Conservation (phyloP, 352 stramenopile species). For the Nannochloropsis limnetica region DNA sequence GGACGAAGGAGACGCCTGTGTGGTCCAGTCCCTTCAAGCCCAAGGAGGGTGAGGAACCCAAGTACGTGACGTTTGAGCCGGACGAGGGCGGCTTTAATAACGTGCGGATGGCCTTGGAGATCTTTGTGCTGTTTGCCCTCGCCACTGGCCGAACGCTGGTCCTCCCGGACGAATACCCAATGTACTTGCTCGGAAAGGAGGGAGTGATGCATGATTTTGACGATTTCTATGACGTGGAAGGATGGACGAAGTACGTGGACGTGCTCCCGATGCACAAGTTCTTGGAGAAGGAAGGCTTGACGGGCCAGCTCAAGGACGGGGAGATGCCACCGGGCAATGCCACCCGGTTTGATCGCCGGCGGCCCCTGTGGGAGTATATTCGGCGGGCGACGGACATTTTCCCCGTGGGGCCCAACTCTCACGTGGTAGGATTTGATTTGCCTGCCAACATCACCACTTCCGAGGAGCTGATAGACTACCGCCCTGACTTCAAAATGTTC, state of each 20-base stretch:
- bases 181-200: conserved; percentile 57
- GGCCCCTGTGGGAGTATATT: conserved; percentile 42
- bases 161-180: conserved; percentile 58
- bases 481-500: conserved; percentile 35
- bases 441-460: not conserved
- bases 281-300: conserved; percentile 58
- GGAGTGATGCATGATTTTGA: not conserved
- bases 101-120: conserved; percentile 68
- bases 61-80: conserved; percentile 51
- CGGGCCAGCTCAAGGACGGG: conserved; percentile 38
- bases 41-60: not conserved
- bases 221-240: conserved; percentile 64
- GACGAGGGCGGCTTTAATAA: conserved; percentile 62
- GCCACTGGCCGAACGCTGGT: conserved; percentile 65
- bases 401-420: not conserved
- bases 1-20: not conserved
- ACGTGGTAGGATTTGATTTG: not conserved
- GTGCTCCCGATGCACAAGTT: conserved; percentile 71
- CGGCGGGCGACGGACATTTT: conserved; percentile 1
- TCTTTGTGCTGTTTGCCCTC: conserved; percentile 60
- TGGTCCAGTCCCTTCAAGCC: conserved; percentile 12
- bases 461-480: conserved; percentile 16
- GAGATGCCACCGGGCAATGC: conserved; percentile 36
- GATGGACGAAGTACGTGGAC: conserved; percentile 57
- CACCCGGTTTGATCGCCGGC: conserved; percentile 34